Conservation (phyloP, 352 stramenopile species). For the Sclerospora graminicola region DNA sequence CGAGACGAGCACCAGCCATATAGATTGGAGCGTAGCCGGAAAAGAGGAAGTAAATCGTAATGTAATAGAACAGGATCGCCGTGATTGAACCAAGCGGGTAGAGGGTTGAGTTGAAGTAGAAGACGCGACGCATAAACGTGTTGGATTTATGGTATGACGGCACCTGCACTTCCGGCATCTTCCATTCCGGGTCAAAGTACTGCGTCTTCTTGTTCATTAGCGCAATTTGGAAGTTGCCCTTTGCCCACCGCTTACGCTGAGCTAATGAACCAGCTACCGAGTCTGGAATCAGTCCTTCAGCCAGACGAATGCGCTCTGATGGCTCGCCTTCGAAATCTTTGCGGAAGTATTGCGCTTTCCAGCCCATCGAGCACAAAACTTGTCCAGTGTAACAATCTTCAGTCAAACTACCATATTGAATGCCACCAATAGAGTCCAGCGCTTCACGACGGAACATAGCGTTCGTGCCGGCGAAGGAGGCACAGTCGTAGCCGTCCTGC, state of each 20-base stretch:
- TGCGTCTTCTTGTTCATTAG: constrained; percentile 79
- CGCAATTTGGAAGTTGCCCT: constrained; percentile 80
- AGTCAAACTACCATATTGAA: constrained; percentile 81
- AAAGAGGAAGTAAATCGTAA: constrained; percentile 81
- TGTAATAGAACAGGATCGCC: constrained; percentile 76
- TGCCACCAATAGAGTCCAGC: constrained; percentile 78
- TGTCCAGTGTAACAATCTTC: constrained; percentile 81
- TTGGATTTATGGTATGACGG: constrained; percentile 53
- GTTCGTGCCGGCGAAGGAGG: constrained; percentile 78
- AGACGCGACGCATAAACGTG: constrained; percentile 68
- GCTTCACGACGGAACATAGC: constrained; percentile 76
- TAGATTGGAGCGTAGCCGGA: constrained; percentile 76
- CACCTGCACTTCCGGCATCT: constrained; percentile 48
- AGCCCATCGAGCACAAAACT: constrained; percentile 67
- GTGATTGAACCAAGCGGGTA: constrained; percentile 76
- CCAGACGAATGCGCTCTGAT: constrained; percentile 65
- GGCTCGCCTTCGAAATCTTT: constrained; percentile 80
- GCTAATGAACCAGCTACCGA: constrained; percentile 61
- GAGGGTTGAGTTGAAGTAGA: constrained; percentile 74
- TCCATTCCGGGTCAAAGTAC: constrained; percentile 76
- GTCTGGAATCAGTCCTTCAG: constrained; percentile 65
- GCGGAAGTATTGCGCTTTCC: constrained; percentile 81
- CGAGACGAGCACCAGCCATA: constrained; percentile 53
- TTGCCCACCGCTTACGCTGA: constrained; percentile 76
- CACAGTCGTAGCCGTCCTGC: constrained; percentile 80